A percentile compares a stretch with the other conserved stretches of the same genome.
Conservation (phyloP, 805 yeast genomes). For the Debaryomyces castellii region DNA sequence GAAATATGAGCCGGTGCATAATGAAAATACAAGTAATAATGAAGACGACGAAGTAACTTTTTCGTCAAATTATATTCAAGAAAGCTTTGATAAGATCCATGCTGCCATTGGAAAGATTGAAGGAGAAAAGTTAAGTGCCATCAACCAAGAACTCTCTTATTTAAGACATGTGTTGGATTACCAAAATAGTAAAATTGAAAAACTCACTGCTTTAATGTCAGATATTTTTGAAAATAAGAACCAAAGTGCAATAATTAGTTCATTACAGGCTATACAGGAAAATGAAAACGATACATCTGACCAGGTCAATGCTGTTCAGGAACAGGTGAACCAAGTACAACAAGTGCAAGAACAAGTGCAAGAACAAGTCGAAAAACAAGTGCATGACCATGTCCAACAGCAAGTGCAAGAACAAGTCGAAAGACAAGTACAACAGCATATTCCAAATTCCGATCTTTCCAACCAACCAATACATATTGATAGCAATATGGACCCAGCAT, state of each 20-base stretch:
- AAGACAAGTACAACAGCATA: constrained; percentile 8
- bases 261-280: constrained; percentile 29
- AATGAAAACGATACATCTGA: constrained; percentile 15
- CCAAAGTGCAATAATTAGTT: constrained; percentile 23
- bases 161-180: constrained; percentile 36
- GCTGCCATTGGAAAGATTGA: constrained; percentile 21
- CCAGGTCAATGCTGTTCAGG: constrained; percentile 19
- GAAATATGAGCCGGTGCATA: constrained; percentile 3
- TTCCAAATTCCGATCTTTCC: constrained; percentile 5
- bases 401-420: constrained; percentile 9
- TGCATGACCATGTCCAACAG: constrained; percentile 5
- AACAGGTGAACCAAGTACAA: constrained; percentile 20
- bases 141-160: constrained; percentile 33
- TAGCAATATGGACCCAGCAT: constrained; percentile 41
- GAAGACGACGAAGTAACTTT: constrained; percentile 3
- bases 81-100: constrained; percentile 9
- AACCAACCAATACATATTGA: constrained; percentile 21
- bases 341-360: constrained; percentile 14
- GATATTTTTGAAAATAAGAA: constrained; percentile 32
- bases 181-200: constrained; percentile 38
- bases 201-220: constrained; percentile 31
- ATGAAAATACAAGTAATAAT: constrained; percentile 3
- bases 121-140: constrained; percentile 20
- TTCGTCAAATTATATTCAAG: constrained; percentile 9
- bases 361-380: constrained; percentile 3